These are phyloP conservation scores for Pseudovirgaria hyperparasitica DNA, from an alignment of 2,329 filamentous ascomycete species.

Conservation along the genomic window DNA sequence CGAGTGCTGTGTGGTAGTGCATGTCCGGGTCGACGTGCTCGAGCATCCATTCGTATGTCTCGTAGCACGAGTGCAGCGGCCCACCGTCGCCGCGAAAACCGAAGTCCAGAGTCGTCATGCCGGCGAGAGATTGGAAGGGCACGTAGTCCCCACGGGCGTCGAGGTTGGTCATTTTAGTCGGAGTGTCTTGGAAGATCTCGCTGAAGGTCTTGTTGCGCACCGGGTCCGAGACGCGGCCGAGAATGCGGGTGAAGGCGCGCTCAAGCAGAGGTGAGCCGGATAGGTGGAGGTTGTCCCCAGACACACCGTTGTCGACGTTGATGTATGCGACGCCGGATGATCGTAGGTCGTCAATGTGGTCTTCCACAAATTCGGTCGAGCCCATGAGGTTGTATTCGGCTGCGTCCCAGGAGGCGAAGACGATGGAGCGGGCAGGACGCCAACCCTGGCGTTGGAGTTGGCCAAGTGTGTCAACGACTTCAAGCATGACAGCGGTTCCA, in stretches of 20 bases:
- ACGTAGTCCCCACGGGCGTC: conserved; percentile 73
- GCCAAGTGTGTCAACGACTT: conserved; percentile 75
- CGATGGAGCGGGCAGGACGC: conserved; percentile 85
- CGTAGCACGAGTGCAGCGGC: conserved; percentile 75
- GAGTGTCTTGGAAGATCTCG: conserved; percentile 54
- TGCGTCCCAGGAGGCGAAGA: conserved; percentile 95
- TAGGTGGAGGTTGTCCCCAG: conserved; percentile 62
- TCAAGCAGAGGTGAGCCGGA: conserved; percentile 71
- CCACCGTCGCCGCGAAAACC: conserved; percentile 53
- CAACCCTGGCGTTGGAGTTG: conserved; percentile 66
- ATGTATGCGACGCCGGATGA: conserved; percentile 73
- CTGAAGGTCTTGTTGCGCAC: conserved; percentile 57
- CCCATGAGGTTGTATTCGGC: conserved; percentile 89
- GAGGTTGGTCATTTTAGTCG: conserved; percentile 50
- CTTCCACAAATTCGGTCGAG: conserved; percentile 90
- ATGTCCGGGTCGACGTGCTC: conserved; percentile 72
- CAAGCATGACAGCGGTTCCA: conserved; percentile 82
- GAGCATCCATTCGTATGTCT: conserved; percentile 79
- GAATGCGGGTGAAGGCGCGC: conserved; percentile 55
- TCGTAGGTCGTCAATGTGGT: conserved; percentile 60
- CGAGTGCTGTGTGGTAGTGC: conserved; percentile 64
- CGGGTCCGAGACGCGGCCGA: conserved; percentile 66
- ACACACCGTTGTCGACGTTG: conserved; percentile 77
- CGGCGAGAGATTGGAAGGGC: conserved; percentile 82
- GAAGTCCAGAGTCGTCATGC: conserved; percentile 77